These are phyloP conservation scores for Rhodotorula kratochvilovae DNA, from an alignment of 768 basidiomycete genomes.

Conservation along the genomic window DNA sequence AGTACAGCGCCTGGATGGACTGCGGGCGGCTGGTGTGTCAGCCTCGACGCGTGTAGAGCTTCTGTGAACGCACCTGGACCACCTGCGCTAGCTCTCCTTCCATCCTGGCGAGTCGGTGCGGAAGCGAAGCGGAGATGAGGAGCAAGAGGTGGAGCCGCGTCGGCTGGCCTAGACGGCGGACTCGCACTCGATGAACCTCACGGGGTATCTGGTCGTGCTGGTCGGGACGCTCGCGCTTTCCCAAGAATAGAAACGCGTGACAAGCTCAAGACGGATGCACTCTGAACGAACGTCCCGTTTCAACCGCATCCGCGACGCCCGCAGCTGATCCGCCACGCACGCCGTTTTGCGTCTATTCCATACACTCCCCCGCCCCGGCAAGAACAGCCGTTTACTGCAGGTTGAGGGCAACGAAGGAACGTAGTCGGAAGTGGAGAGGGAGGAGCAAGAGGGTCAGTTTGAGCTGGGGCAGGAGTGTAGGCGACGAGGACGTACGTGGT, in stretches of 20 bases:
- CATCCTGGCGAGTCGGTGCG: slow-evolving; percentile 3
- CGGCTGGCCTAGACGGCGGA: too few species aligned
- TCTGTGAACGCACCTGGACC: not conserved
- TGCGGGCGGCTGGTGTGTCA: not conserved
- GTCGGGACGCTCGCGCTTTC: too few species aligned
- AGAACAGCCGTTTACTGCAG: slow-evolving; percentile 10
- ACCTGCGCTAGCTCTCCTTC: slow-evolving; percentile 22
- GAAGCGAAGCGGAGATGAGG: too few species aligned
- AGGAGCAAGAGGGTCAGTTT: not conserved
- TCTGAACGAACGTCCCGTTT: not conserved
- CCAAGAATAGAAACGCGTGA: too few species aligned
- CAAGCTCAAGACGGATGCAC: too few species aligned
- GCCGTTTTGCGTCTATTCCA: not conserved
- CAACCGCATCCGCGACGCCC: not conserved
- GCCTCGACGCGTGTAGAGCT: not conserved
- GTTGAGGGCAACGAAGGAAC: not conserved
- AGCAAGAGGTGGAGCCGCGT: not conserved
- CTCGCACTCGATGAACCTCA: too few species aligned
- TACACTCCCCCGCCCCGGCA: not conserved
- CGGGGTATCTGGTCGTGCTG: too few species aligned
- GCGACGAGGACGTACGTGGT: slow-evolving; percentile 2
- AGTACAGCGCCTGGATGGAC: slow-evolving; percentile 27
- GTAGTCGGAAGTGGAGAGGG: not conserved
- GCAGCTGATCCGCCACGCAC: too few species aligned
- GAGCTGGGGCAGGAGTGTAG: not conserved